phyloP scores from a whole-genome alignment of 495 filamentous ascomycete genomes.

The Penicillium atrosanguineum region DNA sequence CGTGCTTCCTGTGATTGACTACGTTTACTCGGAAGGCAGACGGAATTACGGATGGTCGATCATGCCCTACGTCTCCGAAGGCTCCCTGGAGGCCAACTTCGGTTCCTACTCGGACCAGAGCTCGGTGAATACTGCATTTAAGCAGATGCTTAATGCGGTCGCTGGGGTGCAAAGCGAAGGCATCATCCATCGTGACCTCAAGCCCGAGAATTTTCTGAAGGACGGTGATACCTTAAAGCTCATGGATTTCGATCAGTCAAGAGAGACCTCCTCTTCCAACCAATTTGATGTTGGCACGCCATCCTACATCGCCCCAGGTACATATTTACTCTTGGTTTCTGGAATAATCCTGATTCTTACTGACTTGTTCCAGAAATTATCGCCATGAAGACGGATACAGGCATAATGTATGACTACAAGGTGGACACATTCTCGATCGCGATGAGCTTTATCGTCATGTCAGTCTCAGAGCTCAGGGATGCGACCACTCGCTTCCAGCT shows the following conservation, averaged over 20 bases:
- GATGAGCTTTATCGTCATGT: background rate
- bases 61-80: background rate
- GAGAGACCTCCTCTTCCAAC: background rate
- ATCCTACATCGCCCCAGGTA: background rate
- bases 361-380: background rate
- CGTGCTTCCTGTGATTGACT: background rate
- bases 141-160: background rate
- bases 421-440: background rate
- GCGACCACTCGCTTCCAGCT: background rate
- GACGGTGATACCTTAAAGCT: background rate
- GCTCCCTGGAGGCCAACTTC: background rate
- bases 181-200: background rate
- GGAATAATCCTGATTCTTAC: background rate
- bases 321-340: background rate
- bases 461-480: background rate
- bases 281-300: background rate
- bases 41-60: background rate
- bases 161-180: background rate
- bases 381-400: background rate
- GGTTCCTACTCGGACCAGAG: background rate
- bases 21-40: background rate
- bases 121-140: background rate
- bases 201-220: background rate
- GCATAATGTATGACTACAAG: background rate
- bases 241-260: background rate